A percentile compares a stretch with the other conserved stretches of the same genome.
Conservation (phyloP, 805 yeast genomes). For the Metschnikowia peoriensis region DNA sequence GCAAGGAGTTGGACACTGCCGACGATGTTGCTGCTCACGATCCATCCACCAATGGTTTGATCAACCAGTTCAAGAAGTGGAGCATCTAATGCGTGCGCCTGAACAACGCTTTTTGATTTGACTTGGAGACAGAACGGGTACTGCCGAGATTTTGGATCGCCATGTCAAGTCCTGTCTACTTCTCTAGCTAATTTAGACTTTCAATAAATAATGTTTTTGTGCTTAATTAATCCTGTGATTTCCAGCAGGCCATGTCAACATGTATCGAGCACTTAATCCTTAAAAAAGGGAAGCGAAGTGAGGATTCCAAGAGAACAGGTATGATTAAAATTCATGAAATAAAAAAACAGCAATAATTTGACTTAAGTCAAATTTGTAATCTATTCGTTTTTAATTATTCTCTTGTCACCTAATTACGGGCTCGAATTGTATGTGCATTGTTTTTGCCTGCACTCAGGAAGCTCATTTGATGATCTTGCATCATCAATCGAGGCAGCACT, state of each 20-base stretch:
- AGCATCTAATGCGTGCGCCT: slow-evolving; percentile 18
- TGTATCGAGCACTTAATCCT: too few species aligned
- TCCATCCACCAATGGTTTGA: slow-evolving; percentile 85
- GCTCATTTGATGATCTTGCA: background rate
- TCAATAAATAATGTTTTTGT: too few species aligned
- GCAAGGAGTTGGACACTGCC: slow-evolving; percentile 74
- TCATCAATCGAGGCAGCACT: background rate
- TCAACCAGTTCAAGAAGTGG: slow-evolving; percentile 95
- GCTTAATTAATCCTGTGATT: too few species aligned
- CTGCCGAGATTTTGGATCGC: background rate
- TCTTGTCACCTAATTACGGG: background rate
- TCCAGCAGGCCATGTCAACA: too few species aligned
- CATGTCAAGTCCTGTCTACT: background rate
- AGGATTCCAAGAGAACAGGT: too few species aligned
- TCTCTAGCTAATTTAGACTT: too few species aligned
- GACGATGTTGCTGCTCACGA: slow-evolving; percentile 68
- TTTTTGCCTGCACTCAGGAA: background rate
- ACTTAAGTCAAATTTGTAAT: background rate
- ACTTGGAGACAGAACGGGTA: too few species aligned
- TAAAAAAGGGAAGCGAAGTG: too few species aligned
- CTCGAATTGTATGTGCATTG: background rate
- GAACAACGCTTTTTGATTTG: background rate
- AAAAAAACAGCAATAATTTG: too few species aligned
- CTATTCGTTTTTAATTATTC: background rate
- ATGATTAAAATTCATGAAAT: too few species aligned